Base-by-base conservation (phyloP, 306 rosid genomes). In the Gastrolobium bilobum region DNA sequence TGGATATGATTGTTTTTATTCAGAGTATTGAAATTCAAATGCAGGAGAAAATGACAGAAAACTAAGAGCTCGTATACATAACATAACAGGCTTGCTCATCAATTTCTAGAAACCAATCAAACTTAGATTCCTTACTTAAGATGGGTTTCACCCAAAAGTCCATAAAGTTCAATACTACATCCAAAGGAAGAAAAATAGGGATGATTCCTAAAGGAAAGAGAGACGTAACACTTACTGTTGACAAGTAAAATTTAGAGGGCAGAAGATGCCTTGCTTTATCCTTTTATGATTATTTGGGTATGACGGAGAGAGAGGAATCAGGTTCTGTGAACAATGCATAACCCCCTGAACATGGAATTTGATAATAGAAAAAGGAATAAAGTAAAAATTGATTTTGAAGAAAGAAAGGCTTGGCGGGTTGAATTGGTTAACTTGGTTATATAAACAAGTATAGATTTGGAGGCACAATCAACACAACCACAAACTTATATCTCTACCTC, bases 211-310 rank as follows among this genome's bases (percentile, higher is more conserved):
- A 6, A 6, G 68, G 34, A n/a, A 33, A 84, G 78, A 46, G 53
- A 71, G 76, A 54, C 34, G 69, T 44, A 58, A 62, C 30, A 84
- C 86, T 84, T 51, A 88, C 86, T 39, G 61, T 82, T 20, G 59
- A 72, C 13, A 58, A 29, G 71, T 42, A 31, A 74, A 77, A 40
- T 14, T 46, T 43, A 79, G 51, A 33, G 30, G 38, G n/a, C 5
- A 68, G 40, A 61, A 37, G 79, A 87, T 84, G 79, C 90, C 73
- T 85, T 73, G 86, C 91, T 79, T 90, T 81, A 74, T 37, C 52
- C 46, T 51, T 40, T 50, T 10, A 46, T 3, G 29, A 4, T 59
- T 59, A 33, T 14, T 10, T 51, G 63, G 48, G 14, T 29, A 37
- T 4, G 53, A 29, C 30, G 40, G 68, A 54, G 72, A 40, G 59